Evolutionary conservation across 495 filamentous ascomycete species (phyloP), one percentile per base, ranked within the genome.

Genomic region (Aspergillus haitiensis): DNA sequence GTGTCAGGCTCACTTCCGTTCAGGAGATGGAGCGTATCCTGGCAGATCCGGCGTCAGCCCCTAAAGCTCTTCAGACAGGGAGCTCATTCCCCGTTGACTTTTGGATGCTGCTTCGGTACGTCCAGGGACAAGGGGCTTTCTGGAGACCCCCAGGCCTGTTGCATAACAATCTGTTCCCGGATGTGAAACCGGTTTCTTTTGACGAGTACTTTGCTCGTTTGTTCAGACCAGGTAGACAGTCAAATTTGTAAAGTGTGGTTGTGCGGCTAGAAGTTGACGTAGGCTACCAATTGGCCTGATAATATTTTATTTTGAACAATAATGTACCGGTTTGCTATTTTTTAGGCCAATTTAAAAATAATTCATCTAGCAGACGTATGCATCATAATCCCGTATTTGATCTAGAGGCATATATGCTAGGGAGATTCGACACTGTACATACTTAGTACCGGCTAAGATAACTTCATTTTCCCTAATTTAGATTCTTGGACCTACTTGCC

Each of bases 51-150:
- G 46, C 42, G 5, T 46, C n/a, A 2, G 46, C 52, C 5, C 59
- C 59, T 11, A 32, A 27, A 16, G 59, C 59, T 34, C 34, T 56
- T 27, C 45, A 32, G 32, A 48, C 37, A 0, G 51, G 27, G 33
- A 62, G 59, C 49, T 18, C 47, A 5, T 65, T 65, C 53, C 55
- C 59, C 18, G 63, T 50, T 18, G 56, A 62, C 37, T 65, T 65
- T 54, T 61, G 59, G 59, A 59, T 65, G n/a, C 32, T 62, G 37
- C 48, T 65, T 16, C 55, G 52, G 34, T 58, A 58, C 8, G 46
- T 65, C 46, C 63, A 62, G 47, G 63, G 59, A 3, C 21, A 6
- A 8, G 59, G 63, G 7, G 27, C 40, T 37, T 65, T 65, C 37
- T 55, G 56, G 55, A 52, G 59, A 50, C 49, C 63, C 18, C 49